phyloP scores from a whole-genome alignment of 2,329 filamentous ascomycete genomes.

The Hymenoscyphus infarciens region DNA sequence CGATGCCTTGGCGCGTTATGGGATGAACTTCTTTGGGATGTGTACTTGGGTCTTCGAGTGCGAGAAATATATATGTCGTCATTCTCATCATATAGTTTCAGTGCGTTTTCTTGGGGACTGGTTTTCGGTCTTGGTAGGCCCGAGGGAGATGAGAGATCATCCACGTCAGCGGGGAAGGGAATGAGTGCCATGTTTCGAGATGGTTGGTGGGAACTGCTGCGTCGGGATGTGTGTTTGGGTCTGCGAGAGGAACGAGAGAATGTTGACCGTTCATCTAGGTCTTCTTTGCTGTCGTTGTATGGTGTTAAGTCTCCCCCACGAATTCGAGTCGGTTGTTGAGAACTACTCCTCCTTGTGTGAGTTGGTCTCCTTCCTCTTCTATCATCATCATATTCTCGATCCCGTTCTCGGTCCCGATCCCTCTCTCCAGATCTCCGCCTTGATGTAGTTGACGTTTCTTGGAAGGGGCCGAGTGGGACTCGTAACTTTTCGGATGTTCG shows the following conservation, averaged over 20 bases:
- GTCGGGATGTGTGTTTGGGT: constrained; percentile 9
- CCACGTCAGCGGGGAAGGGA: not conserved
- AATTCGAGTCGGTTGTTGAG: not conserved
- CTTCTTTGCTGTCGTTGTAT: not conserved
- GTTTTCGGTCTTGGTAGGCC: constrained; percentile 5
- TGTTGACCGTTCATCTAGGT: not conserved
- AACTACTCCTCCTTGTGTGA: constrained; percentile 8
- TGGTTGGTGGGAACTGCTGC: constrained; percentile 13
- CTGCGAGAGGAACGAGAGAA: constrained; percentile 2
- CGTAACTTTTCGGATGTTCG: constrained; percentile 1
- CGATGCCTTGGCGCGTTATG: constrained; percentile 4
- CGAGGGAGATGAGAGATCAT: not conserved
- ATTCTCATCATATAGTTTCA: constrained; percentile 7
- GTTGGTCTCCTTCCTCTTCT: constrained; percentile 1
- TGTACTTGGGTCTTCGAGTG: constrained; percentile 2
- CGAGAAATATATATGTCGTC: constrained; percentile 2
- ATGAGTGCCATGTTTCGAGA: not conserved
- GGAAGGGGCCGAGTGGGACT: not conserved
- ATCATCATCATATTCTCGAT: not conserved
- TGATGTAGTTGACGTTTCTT: not conserved
- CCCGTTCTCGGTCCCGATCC: not conserved
- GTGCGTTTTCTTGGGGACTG: not conserved
- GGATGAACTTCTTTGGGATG: constrained; percentile 10
- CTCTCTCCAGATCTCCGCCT: not conserved
- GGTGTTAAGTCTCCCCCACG: not conserved